Evolutionary conservation across 306 rosid genomes (phyloP), one percentile per base, ranked within the genome.

Genomic region (Geum urbanum): DNA sequence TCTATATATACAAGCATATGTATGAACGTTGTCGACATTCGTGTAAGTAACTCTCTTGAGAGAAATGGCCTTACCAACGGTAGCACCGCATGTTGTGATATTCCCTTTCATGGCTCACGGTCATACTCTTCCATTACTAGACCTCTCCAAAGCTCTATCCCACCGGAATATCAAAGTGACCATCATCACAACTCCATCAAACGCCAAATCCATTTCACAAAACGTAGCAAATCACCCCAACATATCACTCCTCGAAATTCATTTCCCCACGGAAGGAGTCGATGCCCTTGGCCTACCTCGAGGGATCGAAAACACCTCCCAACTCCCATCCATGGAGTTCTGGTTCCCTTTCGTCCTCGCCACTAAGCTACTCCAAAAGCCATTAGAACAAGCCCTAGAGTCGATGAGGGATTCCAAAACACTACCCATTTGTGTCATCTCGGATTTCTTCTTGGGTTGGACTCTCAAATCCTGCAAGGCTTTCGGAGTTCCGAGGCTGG

Each of bases 41-140:
- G 32, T 27, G 32, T 27, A 27, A 27, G 32, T 27, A 27, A 27
- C 32, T 27, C 32, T 27, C 32, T 1, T 9, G 15, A 51, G 27
- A 49, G 19, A 37, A 35, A 73, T 73, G 77, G 22, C 71, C 51
- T 16, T 55, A 52, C 14, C 64, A 51, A 43, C 61, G 5, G 2
- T 18, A 48, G 4, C 48, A 18, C 66, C 74, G 12, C 77, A 70
- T 58, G 14, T 77, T 6, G 60, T 77, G 3, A 55, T 81, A n/a
- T 81, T 81, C 45, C 85, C 85, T 22, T 81, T 81, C 85, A 77
- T 81, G 85, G 43, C 82, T 56, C 58, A 69, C 39, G 81, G 85
- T 71, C 85, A 81, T 57, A 77, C 77, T 44, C 64, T 73, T 19
- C 85, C 85, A 9, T 27, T 77, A 11, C 53, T 73, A n/a, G 79